Evolutionary conservation across 2,329 filamentous ascomycete species (phyloP).

Genomic region (Xylariaceae sp.): DNA sequence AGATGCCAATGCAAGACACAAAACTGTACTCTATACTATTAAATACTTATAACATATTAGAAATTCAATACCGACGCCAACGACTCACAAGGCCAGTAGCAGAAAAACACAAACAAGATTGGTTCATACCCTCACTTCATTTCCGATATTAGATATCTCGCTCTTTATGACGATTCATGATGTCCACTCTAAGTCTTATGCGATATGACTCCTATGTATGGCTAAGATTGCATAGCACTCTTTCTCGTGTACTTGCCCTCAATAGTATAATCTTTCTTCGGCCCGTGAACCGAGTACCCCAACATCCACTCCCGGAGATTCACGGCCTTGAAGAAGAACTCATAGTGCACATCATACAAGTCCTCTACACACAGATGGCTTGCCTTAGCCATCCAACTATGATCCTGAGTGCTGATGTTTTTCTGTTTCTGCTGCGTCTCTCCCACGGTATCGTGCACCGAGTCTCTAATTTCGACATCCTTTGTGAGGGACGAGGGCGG

Average conservation of each 20-base stretch:
- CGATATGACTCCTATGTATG: no score
- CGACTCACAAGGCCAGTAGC: no score
- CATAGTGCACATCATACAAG: conserved; percentile 72
- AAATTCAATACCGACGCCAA: no score
- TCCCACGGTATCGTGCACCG: conserved; percentile 23
- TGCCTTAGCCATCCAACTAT: conserved; percentile 65
- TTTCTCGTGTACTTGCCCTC: conserved; percentile 56
- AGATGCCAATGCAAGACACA: no score
- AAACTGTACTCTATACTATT: no score
- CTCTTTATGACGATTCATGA: no score
- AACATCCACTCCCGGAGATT: conserved; percentile 64
- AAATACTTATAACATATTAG: no score
- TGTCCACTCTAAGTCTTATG: no score
- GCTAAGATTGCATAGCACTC: neutral
- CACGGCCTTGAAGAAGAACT: conserved; percentile 67
- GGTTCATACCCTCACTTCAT: no score
- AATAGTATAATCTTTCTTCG: conserved; percentile 75
- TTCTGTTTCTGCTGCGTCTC: conserved; percentile 1
- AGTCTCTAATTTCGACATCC: conserved; percentile 10
- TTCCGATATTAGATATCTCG: no score
- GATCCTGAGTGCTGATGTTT: neutral
- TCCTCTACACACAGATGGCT: conserved; percentile 75
- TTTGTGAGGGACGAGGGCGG: conserved; percentile 35
- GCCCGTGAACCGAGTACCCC: conserved; percentile 70
- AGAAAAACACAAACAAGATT: no score